phyloP scores from a whole-genome alignment of 2,329 filamentous ascomycete genomes.

The Colletotrichum sp. region DNA sequence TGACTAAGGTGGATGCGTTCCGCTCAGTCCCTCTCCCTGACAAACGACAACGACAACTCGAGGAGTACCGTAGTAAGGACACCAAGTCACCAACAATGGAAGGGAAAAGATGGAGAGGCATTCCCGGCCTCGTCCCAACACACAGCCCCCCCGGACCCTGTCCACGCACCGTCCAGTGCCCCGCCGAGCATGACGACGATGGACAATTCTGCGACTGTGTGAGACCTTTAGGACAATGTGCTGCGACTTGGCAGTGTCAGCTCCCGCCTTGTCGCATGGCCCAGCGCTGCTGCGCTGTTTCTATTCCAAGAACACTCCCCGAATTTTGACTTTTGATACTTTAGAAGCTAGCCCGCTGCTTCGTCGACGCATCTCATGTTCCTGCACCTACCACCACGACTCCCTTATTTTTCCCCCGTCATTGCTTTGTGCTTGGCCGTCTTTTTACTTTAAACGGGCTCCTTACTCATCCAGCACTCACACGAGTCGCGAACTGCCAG shows the following conservation, averaged over 20 bases:
- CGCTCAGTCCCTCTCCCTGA: not conserved
- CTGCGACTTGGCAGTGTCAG: conserved; percentile 22
- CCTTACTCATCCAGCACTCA: conserved; percentile 7
- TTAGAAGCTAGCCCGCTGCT: not conserved
- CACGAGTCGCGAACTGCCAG: not conserved
- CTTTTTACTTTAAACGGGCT: not conserved
- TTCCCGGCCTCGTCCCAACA: conserved; percentile 2
- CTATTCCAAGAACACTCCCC: conserved; percentile 12
- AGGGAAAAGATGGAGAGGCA: not conserved
- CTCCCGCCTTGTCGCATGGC: conserved; percentile 9
- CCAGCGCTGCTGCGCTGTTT: not conserved
- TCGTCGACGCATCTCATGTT: conserved; percentile 9
- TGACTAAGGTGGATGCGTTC: not conserved
- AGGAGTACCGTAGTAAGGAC: not conserved
- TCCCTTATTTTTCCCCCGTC: not conserved
- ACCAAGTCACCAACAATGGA: not conserved
- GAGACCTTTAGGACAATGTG: conserved; percentile 15
- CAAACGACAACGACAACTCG: not conserved
- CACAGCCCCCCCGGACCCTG: conserved; percentile 9
- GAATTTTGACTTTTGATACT: conserved; percentile 16
- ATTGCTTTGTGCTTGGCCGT: not conserved
- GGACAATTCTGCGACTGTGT: conserved; percentile 17
- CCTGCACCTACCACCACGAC: not conserved
- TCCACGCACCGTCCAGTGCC: not conserved
- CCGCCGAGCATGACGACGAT: conserved; percentile 15